Base-by-base conservation (phyloP, 768 basidiomycete genomes). In the Lactarius psammicola region DNA sequence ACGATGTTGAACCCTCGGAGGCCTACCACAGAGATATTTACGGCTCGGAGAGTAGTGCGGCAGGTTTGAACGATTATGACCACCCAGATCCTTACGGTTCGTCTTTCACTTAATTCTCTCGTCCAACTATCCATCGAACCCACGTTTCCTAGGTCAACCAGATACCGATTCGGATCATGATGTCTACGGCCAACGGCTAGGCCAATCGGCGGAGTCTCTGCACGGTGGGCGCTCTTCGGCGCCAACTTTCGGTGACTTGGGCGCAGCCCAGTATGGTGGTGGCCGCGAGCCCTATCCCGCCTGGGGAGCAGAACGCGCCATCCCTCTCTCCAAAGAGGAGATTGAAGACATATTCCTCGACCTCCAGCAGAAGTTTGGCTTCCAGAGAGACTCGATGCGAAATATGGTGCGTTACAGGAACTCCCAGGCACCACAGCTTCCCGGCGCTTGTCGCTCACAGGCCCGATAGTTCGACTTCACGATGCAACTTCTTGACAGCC, bases 301-400 rank as follows among this genome's bases (percentile, higher is more conserved):
- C 1, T 99, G 97, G 97, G 87, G 87, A 11, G 77, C 87, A 46
- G 97, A 98, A 59, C 88, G 92, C 17, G 87, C 91, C 70, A 97
- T 98, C 67, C 96, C 96, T n/a, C 81, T 99, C 17, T 95, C 94
- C 23, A 98, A 98, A 81, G 97, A 99, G 77, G 97, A 98, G 80
- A 98, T 98, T 63, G 96, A 98, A 76, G 97, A 99, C 74, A 93
- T 99, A 58, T 93, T 98, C 75, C 85, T 98, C 59, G 97, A 98
- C 80, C 83, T 99, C 38, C 89, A 94, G 31, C 95, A 98, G 82
- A 99, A 98, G 78, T 99, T 98, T 78, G 97, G 97, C 67, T 99
- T 99, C 75, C 97, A 95, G 79, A 82, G 88, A 64, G 94, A 95
- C 75, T 92, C 90, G 18, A 95, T 94, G 92, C 83, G 94, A 67